phyloP scores from a whole-genome alignment of 169 alveolate species.

The Neospora caninum region DNA sequence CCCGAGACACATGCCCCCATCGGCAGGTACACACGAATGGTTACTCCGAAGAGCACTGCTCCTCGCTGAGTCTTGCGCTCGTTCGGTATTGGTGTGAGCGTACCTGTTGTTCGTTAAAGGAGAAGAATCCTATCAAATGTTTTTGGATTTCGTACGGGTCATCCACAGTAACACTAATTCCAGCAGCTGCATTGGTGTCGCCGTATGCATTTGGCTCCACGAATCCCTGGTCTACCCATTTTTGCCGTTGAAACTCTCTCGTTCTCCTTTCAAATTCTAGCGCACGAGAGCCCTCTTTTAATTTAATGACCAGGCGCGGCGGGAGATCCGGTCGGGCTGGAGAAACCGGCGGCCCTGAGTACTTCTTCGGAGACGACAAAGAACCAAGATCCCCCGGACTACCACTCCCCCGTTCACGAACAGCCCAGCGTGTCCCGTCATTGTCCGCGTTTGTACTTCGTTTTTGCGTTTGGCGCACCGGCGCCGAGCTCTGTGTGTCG shows the following conservation, averaged over 20 bases:
- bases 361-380: not conserved
- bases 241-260: conserved; percentile 1
- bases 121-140: not conserved
- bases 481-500: too few relatives aligned
- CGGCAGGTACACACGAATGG: not conserved
- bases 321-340: not conserved
- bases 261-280: not conserved
- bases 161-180: conserved; percentile 10
- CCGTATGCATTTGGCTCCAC: not conserved
- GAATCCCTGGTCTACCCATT: conserved; percentile 23
- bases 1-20: too few relatives aligned
- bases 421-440: too few relatives aligned
- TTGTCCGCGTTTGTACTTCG: too few relatives aligned
- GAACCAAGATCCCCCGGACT: not conserved
- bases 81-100: not conserved
- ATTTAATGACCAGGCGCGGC: not conserved
- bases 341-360: not conserved
- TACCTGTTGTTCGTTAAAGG: conserved; percentile 28
- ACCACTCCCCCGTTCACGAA: too few relatives aligned
- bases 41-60: too few relatives aligned
- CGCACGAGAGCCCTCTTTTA: not conserved
- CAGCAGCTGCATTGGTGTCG: not conserved
- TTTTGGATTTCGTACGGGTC: not conserved
- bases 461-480: too few relatives aligned
- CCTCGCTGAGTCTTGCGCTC: not conserved